phyloP scores from a whole-genome alignment of 192 early-diverging fungal species.

The Mortierella claussenii region DNA sequence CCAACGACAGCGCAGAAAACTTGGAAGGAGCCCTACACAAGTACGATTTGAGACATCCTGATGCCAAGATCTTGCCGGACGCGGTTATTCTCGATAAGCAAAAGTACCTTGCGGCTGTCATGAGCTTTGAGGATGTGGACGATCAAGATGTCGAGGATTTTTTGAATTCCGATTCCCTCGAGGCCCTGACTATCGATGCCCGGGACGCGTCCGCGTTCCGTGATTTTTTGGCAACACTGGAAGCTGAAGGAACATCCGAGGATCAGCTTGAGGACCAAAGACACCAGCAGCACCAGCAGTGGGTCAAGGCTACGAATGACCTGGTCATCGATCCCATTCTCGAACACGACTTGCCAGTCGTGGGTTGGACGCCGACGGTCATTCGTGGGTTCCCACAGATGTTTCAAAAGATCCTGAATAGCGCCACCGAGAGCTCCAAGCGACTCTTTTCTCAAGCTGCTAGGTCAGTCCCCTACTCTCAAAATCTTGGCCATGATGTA shows the following conservation, averaged over 20 bases:
- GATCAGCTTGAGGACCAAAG: not conserved
- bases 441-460: not conserved
- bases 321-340: conserved; percentile 16
- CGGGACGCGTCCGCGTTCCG: conserved; percentile 52
- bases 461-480: no score
- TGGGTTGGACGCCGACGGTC: no score
- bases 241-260: conserved; percentile 4
- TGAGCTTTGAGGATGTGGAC: not conserved
- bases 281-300: not conserved
- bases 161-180: conserved; percentile 22
- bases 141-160: conserved; percentile 13
- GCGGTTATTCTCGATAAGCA: not conserved
- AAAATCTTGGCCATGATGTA: not conserved
- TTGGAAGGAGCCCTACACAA: conserved; percentile 8
- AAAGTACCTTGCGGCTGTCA: not conserved
- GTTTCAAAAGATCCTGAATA: conserved; percentile 1
- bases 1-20: not conserved
- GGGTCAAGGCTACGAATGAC: conserved; percentile 6
- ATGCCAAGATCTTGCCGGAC: not conserved
- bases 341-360: conserved; percentile 5
- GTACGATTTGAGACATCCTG: no score
- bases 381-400: not conserved
- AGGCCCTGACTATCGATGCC: conserved; percentile 50
- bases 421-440: not conserved
- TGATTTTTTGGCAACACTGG: conserved; percentile 26